Percentiles rank a stretch among this genome's conserved stretches.
Evolutionary conservation across 306 rosid species (phyloP).

Genomic region (Biancaea sappan): DNA sequence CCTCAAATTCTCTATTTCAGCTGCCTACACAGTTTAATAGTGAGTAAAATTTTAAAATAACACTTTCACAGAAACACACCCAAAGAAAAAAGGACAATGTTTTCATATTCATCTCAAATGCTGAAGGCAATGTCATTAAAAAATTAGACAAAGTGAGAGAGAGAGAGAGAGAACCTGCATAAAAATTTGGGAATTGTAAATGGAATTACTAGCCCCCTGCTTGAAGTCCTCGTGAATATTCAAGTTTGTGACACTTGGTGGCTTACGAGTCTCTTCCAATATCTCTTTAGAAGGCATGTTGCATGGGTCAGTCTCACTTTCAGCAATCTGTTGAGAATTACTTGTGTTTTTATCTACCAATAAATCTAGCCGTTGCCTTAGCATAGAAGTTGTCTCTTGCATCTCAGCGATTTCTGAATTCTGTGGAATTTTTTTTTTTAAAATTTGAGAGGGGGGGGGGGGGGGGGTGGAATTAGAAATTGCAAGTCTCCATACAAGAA

Average conservation of each 20-base stretch:
- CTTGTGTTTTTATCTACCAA: conserved; percentile 44
- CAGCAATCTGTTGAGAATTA: conserved; percentile 37
- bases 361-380: conserved; percentile 58
- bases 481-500: conserved; percentile 20
- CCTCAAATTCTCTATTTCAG: conserved; percentile 76
- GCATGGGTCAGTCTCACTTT: conserved; percentile 30
- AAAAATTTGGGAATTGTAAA: conserved; percentile 51
- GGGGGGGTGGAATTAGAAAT: conserved; percentile 8
- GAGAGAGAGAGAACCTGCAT: conserved; percentile 52
- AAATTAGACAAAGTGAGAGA: conserved; percentile 27
- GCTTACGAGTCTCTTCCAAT: conserved; percentile 40
- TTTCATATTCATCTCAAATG: conserved; percentile 1
- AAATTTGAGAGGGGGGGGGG: no score
- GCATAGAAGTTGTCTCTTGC: conserved; percentile 74
- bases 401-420: conserved; percentile 64
- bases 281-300: conserved; percentile 33
- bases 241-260: conserved; percentile 55
- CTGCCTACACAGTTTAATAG: conserved; percentile 50
- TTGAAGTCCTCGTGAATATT: conserved; percentile 53
- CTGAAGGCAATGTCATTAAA: conserved; percentile 15
- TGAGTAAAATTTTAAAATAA: conserved; percentile 12
- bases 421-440: conserved; percentile 47
- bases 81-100: conserved; percentile 4
- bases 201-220: conserved; percentile 44
- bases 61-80: neutral